Evolutionary conservation across 2,329 filamentous ascomycete species (phyloP), one percentile per base, ranked within the genome.

Genomic region (Nemania serpens): DNA sequence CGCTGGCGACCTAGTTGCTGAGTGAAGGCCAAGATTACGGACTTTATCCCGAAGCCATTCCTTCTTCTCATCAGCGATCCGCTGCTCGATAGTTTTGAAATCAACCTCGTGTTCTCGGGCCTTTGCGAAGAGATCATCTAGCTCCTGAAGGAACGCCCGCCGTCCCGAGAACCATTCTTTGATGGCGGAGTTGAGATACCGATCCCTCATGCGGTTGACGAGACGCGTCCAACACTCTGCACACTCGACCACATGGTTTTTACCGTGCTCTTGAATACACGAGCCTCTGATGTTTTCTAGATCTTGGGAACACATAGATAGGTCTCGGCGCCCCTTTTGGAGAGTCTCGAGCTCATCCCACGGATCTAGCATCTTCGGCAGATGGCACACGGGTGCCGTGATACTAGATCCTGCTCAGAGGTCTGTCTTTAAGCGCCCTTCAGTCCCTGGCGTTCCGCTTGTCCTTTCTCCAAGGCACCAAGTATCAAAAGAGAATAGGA

Each of bases 121-220:
- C 52, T 81, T 79, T 5, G 79, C 71, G 62, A 86, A 80, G 47
- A 84, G 68, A 47, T 71, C 71, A 62, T 82, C 80, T 11, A 86
- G 75, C 56, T 82, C 81, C 54, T 77, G 74, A 20, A 84, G 73
- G 60, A 86, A 84, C 7, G 74, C 74, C 33, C 75, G 75, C 34
- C 82, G 75, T 47, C 78, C 76, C 2, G 79, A 75, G 69, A 85
- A 85, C 84, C 84, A 86, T 68, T 84, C 81, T 67, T 74, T 69
- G 15, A 70, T 70, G 12, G 71, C 65, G 6, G 71, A 68, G 42
- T 74, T 70, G 15, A 76, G 66, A 62, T 78, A 81, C 42, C 76
- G 75, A 53, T 74, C 71, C 56, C 76, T 70, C 69, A 86, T 75
- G 36, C 76, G 75, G 36, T 81, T 78, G 43, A 86, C 68, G 4